A percentile compares a stretch with the other conserved stretches of the same genome.
These are phyloP conservation scores for Paecilomyces formosus DNA, from an alignment of 2,329 filamentous ascomycete genomes.

Conservation along the genomic window DNA sequence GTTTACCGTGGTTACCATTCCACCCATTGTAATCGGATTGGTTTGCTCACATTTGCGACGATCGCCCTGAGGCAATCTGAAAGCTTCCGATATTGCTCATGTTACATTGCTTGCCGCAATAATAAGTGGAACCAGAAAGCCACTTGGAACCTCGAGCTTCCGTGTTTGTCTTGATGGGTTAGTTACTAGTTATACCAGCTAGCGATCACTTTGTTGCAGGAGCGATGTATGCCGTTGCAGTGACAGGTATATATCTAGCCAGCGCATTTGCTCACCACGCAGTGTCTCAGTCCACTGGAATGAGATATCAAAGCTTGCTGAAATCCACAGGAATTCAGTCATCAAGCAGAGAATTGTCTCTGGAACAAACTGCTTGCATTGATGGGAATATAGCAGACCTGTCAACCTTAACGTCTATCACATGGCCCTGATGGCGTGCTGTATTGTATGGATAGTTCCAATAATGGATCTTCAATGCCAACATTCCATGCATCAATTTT, in stretches of 20 bases:
- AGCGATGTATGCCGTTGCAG: not conserved
- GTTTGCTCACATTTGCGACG: not conserved
- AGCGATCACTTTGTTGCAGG: not conserved
- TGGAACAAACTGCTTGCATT: not conserved
- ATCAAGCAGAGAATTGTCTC: not conserved
- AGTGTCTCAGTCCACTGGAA: not conserved
- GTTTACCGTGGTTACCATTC: not conserved
- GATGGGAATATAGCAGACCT: not conserved
- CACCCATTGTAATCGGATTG: not conserved
- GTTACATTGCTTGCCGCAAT: not conserved
- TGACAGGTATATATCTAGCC: not conserved
- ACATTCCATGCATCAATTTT: not conserved
- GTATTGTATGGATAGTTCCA: not conserved
- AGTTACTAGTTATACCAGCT: not conserved
- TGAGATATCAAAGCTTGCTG: not conserved
- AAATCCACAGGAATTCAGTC: not conserved
- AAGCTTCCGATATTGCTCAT: not conserved
- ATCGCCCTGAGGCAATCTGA: not conserved
- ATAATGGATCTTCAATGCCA: not conserved
- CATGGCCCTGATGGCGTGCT: not conserved
- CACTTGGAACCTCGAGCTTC: not conserved
- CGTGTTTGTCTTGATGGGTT: not conserved
- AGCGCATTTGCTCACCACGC: not conserved
- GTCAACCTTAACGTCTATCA: not conserved
- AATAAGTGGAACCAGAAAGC: not conserved